phyloP scores from a whole-genome alignment of 805 yeast species.

The Wickerhamomyces silvicola region DNA sequence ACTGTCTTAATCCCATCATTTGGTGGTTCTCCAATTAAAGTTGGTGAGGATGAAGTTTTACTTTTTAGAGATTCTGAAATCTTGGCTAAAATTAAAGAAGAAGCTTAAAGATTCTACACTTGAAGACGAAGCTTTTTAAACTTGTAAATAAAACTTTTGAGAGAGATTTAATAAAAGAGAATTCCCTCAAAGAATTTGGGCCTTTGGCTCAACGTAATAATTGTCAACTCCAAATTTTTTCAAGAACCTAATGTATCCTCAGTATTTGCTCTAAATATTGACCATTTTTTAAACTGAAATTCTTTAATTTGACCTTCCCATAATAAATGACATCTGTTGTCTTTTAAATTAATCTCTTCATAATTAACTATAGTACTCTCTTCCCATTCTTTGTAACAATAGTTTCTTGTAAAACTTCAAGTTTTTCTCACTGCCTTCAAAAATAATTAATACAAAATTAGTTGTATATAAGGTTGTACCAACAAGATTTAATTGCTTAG shows the following conservation, averaged over 20 bases:
- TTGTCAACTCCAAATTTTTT: constrained; percentile 47
- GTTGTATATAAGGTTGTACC: constrained; percentile 48
- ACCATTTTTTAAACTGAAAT: constrained; percentile 62
- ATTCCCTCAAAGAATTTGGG: no score
- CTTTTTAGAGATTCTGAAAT: constrained; percentile 92
- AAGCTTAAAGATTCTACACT: constrained; percentile 11
- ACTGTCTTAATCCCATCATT: constrained; percentile 89
- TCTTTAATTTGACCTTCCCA: constrained; percentile 69
- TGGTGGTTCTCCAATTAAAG: constrained; percentile 87
- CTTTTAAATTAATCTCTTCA: constrained; percentile 29
- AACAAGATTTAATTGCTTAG: constrained; percentile 58
- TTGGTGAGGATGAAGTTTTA: constrained; percentile 74
- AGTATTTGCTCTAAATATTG: constrained; percentile 48
- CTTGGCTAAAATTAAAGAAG: constrained; percentile 82
- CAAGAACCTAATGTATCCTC: constrained; percentile 42
- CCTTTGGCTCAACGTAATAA: constrained; percentile 45
- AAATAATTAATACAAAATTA: constrained; percentile 53
- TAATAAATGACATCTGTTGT: constrained; percentile 41
- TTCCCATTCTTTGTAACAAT: constrained; percentile 59
- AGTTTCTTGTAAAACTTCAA: constrained; percentile 59
- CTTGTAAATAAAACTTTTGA: constrained; percentile 8
- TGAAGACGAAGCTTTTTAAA: not conserved
- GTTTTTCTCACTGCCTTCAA: constrained; percentile 66
- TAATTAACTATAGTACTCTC: constrained; percentile 32
- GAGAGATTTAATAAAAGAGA: no score